phyloP scores from a whole-genome alignment of 495 filamentous ascomycete genomes.

The Podospora didyma region DNA sequence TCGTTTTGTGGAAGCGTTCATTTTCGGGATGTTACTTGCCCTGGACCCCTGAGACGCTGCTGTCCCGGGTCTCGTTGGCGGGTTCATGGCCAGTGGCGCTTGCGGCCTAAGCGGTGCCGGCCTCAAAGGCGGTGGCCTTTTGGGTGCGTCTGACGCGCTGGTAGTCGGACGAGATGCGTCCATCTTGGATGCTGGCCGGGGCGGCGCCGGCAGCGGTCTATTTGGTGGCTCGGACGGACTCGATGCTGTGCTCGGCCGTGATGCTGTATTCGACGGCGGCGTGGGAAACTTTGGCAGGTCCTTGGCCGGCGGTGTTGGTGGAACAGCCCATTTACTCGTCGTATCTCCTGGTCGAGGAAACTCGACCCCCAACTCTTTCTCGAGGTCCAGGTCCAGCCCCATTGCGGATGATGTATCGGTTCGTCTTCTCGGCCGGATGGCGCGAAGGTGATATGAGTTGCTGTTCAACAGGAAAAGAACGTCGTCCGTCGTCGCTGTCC shows the following conservation, averaged over 20 bases:
- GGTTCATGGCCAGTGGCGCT: constrained; percentile 22
- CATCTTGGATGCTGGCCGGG: constrained; percentile 17
- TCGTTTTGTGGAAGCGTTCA: constrained; percentile 29
- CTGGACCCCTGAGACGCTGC: constrained; percentile 14
- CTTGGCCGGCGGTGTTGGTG: constrained; percentile 26
- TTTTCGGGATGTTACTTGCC: constrained; percentile 12
- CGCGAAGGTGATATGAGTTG: constrained; percentile 6
- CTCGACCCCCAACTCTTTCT: constrained; percentile 22
- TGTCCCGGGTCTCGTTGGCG: constrained; percentile 26
- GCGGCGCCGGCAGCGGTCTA: constrained; percentile 26
- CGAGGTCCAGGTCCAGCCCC: constrained; percentile 18
- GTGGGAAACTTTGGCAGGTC: constrained; percentile 10
- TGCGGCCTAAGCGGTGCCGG: constrained; percentile 19
- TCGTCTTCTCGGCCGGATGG: not conserved
- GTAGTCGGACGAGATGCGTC: constrained; percentile 6
- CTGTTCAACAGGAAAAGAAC: constrained; percentile 10
- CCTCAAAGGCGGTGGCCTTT: constrained; percentile 14
- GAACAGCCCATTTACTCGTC: constrained; percentile 11
- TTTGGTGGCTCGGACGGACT: constrained; percentile 23
- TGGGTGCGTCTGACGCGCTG: constrained; percentile 13
- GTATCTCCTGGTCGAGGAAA: constrained; percentile 7
- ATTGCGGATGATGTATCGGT: constrained; percentile 5
- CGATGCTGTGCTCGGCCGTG: constrained; percentile 3
- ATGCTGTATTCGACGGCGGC: not conserved
- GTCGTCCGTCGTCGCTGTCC: constrained; percentile 29